A percentile compares a stretch with the other conserved stretches of the same genome.
Evolutionary conservation across 2,329 filamentous ascomycete species (phyloP).

Genomic region (Seiridium cupressi): DNA sequence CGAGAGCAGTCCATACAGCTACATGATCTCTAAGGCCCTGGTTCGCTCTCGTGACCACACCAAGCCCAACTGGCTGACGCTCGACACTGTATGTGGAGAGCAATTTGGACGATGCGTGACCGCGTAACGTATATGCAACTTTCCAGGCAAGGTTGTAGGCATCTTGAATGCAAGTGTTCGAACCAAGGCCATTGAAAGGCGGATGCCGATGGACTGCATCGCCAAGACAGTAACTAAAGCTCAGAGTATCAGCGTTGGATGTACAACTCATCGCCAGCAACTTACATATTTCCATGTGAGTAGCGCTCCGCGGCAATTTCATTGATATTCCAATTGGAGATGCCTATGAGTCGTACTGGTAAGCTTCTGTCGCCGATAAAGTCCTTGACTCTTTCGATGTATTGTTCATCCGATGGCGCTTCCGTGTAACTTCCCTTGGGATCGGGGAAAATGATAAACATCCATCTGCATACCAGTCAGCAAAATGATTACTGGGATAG

Average conservation of each 20-base stretch:
- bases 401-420: conserved; percentile 36
- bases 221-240: conserved; percentile 45
- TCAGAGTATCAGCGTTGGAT: background rate
- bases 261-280: background rate
- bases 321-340: conserved; percentile 60
- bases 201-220: conserved; percentile 60
- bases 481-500: background rate
- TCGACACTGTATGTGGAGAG: conserved; percentile 25
- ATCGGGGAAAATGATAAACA: conserved; percentile 43
- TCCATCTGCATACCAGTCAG: conserved; percentile 33
- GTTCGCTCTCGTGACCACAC: conserved; percentile 52
- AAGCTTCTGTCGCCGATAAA: conserved; percentile 50
- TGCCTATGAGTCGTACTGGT: conserved; percentile 46
- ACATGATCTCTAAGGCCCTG: conserved; percentile 53
- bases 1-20: conserved; percentile 42
- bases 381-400: conserved; percentile 37
- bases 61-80: conserved; percentile 46
- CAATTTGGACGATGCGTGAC: background rate
- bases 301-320: conserved; percentile 60
- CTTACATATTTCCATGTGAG: conserved; percentile 44
- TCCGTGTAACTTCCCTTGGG: conserved; percentile 10
- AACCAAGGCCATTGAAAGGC: conserved; percentile 54
- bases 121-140: conserved; percentile 44
- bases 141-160: conserved; percentile 58
- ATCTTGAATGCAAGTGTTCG: conserved; percentile 59